These are phyloP conservation scores for Phytophthora capsici DNA, from an alignment of 352 stramenopile species.

Conservation along the genomic window DNA sequence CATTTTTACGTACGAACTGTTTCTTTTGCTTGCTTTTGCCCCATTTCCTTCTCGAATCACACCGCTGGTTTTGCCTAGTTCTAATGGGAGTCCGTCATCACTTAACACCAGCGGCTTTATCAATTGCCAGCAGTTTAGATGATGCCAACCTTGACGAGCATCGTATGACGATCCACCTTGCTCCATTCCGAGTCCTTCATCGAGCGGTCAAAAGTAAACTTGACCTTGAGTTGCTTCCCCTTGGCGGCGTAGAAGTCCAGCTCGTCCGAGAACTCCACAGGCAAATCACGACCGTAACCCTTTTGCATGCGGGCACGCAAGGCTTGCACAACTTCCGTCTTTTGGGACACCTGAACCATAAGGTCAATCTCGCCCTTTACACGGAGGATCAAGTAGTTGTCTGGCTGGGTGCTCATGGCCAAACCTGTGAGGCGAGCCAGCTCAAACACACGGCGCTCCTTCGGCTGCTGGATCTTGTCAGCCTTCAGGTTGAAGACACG, in stretches of 20 bases:
- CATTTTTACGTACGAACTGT: constrained; percentile 28
- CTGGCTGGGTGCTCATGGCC: constrained; percentile 77
- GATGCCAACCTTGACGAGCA: constrained; percentile 76
- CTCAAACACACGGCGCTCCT: constrained; percentile 79
- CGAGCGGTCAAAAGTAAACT: constrained; percentile 73
- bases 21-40: constrained; percentile 25
- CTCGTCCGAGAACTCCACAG: constrained; percentile 69
- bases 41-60: constrained; percentile 1
- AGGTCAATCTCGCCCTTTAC: constrained; percentile 81
- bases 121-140: constrained; percentile 46
- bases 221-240: constrained; percentile 68
- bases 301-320: constrained; percentile 72
- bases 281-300: constrained; percentile 58
- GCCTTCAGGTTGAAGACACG: constrained; percentile 88
- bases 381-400: constrained; percentile 84
- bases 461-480: constrained; percentile 84
- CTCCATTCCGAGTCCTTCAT: constrained; percentile 63
- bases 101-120: constrained; percentile 3
- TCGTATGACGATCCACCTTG: constrained; percentile 78
- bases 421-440: constrained; percentile 63
- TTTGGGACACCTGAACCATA: constrained; percentile 73
- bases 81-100: constrained; percentile 18
- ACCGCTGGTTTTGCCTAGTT: background rate
- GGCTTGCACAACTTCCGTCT: constrained; percentile 83
- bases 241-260: constrained; percentile 79